Evolutionary conservation across 1,284 basidiomycete species (phyloP), one percentile per base, ranked within the genome.

Genomic region (Porogramme epimiltina): DNA sequence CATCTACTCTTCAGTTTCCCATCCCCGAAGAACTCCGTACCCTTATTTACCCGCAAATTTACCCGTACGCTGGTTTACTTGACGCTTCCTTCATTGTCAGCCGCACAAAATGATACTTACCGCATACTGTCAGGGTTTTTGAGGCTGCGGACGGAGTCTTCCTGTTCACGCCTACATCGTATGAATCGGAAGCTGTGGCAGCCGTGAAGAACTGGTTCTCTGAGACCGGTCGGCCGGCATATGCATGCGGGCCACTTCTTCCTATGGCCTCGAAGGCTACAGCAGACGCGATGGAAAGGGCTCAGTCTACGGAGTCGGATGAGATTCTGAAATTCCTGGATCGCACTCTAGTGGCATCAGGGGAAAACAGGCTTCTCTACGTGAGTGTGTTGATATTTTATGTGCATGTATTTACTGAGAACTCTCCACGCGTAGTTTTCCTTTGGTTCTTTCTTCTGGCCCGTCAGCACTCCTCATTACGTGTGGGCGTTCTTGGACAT

Each of bases 401-500:
- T 31, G 6, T 31, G 6, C 28, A 31, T 13, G 8, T 31, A 31
- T 6, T 6, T 31, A 13, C 28, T 31, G 28, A 31, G 28, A 13
- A 6, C 28, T 8, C 28, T 31, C 6, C 13, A 13, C 13, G 28
- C n/a, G 13, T 33, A 62, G 58, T 44, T 59, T 10, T 59, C 58
- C 2, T 56, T 62, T n/a, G 58, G 60, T 0, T 49, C 56, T 0
- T 16, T 59, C 5, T 59, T 52, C 46, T 62, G 58, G 58, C 58
- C 60, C 1, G 16, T 31, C 3, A 44, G 46, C 20, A 33, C 8
- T 2, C 49, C 60, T 0, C 44, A 49, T 16, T 54, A 51, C 38
- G 11, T 62, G 11, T 49, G 49, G 43, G 55, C 52, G 0, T 33
- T 57, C 24, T 31, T 62, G 0, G 54, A 58, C 6, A 55, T 56